Conservation (phyloP, 148 eudicot genomes). For the Camellia granthamiana region DNA sequence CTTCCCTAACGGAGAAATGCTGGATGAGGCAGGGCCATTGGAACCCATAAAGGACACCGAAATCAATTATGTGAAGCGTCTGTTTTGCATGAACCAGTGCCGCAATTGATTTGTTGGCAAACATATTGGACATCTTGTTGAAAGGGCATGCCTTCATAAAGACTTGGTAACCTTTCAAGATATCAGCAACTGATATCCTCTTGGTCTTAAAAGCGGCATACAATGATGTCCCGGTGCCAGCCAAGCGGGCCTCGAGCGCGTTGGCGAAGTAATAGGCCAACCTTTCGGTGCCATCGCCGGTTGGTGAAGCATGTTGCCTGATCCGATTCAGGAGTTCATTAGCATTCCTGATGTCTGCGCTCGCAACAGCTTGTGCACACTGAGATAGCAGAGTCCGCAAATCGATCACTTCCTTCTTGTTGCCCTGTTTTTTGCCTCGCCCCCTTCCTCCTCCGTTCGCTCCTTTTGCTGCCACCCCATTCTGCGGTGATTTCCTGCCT, state of each 20-base stretch:
- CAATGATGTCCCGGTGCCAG: constrained; percentile 44
- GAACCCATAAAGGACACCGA: constrained; percentile 55
- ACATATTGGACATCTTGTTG: constrained; percentile 36
- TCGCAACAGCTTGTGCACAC: constrained; percentile 62
- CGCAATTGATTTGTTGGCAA: constrained; percentile 45
- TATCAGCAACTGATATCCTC: constrained; percentile 37
- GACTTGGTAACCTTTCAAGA: constrained; percentile 36
- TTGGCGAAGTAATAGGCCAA: constrained; percentile 32
- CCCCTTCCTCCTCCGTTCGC: constrained; percentile 2
- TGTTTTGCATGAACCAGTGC: constrained; percentile 28
- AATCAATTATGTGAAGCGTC: constrained; percentile 52
- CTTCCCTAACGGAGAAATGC: constrained; percentile 33
- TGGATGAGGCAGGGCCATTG: constrained; percentile 66
- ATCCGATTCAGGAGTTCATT: constrained; percentile 33
- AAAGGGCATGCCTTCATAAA: constrained; percentile 48
- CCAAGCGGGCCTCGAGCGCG: constrained; percentile 39
- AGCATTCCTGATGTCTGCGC: constrained; percentile 35
- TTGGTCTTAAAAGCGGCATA: constrained; percentile 24
- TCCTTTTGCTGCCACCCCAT: not conserved
- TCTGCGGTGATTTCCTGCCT: not conserved
- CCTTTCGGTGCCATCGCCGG: constrained; percentile 28
- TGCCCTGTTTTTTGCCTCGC: constrained; percentile 8
- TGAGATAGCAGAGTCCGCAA: constrained; percentile 44
- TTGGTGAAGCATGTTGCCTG: constrained; percentile 30
- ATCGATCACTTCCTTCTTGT: constrained; percentile 38